Base-by-base conservation (phyloP, 129 eudicot genomes). In the Flaveria sonorensis region DNA sequence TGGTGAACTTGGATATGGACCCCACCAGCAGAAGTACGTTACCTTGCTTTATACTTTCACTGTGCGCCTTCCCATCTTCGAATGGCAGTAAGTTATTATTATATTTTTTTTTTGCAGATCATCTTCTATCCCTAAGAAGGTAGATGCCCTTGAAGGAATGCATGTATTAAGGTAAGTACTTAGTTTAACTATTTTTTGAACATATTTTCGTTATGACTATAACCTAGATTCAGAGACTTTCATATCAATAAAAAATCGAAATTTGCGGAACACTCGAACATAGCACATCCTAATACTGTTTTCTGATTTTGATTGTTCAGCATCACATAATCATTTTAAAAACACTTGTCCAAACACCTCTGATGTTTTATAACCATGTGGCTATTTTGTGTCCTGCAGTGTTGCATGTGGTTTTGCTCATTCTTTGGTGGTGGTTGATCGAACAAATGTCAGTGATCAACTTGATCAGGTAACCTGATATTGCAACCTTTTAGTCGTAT, bases 371-470 rank as follows among this genome's bases (percentile, higher is more conserved):
- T 45, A 24, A 50, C 57, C 39, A 47, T 36, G 71, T 75, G 32
- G 16, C 46, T 46, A 50, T 77, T 21, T 56, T 67, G 18, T 51
- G 28, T 24, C 10, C 1, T 82, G 45, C 47, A 94, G 98, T 83
- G 97, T 91, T 83, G 98, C 96, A 30, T 94, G 98, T 89, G 98
- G 98, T 68, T 81, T 75, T 65, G 97, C 98, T 13, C 98, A 87
- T 82, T 91, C 98, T 19, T 61, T 94, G 90, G 97, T 89, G 82
- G 88, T 94, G 21, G 92, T 94, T 56, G 97, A 89, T 77, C 85
- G 93, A 74, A 86, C 93, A 61, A 84, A 89, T 52, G 81, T 30
- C 21, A 63, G 68, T 23, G 83, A 79, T 52, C 87, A 83, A 68
- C 97, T 94, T 86, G 97, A 94, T 18, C 85, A 91, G 98, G 98